These are phyloP conservation scores for Aspergillus saccharolyticus DNA, from an alignment of 495 filamentous ascomycete species.

Conservation along the genomic window DNA sequence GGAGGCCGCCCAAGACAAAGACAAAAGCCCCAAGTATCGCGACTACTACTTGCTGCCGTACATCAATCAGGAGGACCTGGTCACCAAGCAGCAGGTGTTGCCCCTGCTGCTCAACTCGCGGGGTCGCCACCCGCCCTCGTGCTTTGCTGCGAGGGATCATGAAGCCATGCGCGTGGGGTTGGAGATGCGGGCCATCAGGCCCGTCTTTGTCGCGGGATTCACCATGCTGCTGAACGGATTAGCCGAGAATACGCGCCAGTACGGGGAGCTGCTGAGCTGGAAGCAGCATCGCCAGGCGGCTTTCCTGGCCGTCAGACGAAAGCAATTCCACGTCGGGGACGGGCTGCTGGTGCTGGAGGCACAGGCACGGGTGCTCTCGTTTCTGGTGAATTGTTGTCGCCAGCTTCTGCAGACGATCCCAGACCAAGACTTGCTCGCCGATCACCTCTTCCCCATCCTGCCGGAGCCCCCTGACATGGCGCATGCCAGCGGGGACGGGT, in stretches of 20 bases:
- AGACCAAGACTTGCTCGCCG: neutral
- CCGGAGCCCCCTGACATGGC: conserved; percentile 22
- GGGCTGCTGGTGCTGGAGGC: conserved; percentile 41
- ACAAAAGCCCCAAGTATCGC: conserved; percentile 15
- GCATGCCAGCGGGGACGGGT: conserved; percentile 35
- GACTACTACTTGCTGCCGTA: conserved; percentile 47
- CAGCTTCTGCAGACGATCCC: conserved; percentile 42
- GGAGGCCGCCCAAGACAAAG: neutral
- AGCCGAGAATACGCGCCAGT: conserved; percentile 20
- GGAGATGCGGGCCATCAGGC: conserved; percentile 19
- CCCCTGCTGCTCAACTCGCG: conserved; percentile 41
- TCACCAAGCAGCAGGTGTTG: conserved; percentile 13
- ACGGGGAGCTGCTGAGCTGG: conserved; percentile 43
- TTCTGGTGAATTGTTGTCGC: conserved; percentile 37
- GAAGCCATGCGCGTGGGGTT: neutral
- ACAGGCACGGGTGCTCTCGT: conserved; percentile 37
- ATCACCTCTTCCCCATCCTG: conserved; percentile 18
- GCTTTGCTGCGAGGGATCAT: conserved; percentile 37
- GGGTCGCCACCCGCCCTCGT: conserved; percentile 36
- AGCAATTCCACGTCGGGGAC: conserved; percentile 33
- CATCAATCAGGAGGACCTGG: conserved; percentile 55
- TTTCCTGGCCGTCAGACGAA: no score
- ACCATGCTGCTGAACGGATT: conserved; percentile 39
- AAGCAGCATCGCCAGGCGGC: no score
- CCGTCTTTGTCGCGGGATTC: conserved; percentile 33